Conservation (phyloP, 495 filamentous ascomycete species). For the Talaromyces nanjingensis region DNA sequence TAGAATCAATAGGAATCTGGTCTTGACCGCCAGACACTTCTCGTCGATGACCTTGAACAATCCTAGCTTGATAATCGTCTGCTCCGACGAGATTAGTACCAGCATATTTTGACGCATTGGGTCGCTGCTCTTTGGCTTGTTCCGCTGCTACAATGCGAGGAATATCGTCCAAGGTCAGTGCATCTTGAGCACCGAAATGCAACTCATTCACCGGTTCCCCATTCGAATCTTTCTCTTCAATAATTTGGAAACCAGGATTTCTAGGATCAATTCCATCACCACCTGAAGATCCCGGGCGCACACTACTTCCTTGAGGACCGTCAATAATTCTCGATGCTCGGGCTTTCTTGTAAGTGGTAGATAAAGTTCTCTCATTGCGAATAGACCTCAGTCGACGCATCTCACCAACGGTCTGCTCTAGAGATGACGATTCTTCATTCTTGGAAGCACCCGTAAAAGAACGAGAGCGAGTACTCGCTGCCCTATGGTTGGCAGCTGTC, state of each 20-base stretch:
- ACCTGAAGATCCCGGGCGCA: constrained; percentile 73
- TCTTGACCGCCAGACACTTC: constrained; percentile 61
- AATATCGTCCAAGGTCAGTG: constrained; percentile 91
- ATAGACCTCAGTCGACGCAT: constrained; percentile 87
- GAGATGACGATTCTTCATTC: constrained; percentile 61
- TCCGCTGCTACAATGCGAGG: constrained; percentile 94
- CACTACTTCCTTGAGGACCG: constrained; percentile 72
- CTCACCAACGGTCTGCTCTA: constrained; percentile 93
- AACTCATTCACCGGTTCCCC: constrained; percentile 67
- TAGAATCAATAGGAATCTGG: constrained; percentile 19
- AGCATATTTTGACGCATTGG: constrained; percentile 72
- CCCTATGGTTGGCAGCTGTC: constrained; percentile 37
- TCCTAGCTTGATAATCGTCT: constrained; percentile 57
- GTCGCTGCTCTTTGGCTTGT: constrained; percentile 85
- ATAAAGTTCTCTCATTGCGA: constrained; percentile 86
- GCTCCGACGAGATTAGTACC: constrained; percentile 63
- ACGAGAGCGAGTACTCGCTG: constrained; percentile 63
- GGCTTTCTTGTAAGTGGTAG: constrained; percentile 83
- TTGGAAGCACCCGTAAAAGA: constrained; percentile 61
- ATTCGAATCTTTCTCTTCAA: constrained; percentile 74
- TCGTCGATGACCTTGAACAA: constrained; percentile 70
- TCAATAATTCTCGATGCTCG: constrained; percentile 89
- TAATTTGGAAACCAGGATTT: constrained; percentile 64
- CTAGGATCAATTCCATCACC: constrained; percentile 52
- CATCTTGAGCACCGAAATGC: constrained; percentile 84